These are phyloP conservation scores for Cryptosporidium viatorum DNA, from an alignment of 169 alveolate genomes.

Conservation along the genomic window DNA sequence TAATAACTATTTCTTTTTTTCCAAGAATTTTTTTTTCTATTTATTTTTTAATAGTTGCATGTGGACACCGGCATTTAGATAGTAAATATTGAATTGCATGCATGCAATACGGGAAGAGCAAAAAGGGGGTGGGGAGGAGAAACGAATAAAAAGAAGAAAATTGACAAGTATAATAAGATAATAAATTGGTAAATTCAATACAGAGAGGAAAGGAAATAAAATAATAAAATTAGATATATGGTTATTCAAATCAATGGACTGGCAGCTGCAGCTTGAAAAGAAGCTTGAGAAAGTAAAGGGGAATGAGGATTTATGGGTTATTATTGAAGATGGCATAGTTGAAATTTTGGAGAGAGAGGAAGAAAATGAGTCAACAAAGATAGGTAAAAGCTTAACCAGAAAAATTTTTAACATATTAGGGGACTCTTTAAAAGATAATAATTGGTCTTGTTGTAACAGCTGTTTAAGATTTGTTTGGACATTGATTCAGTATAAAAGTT, in stretches of 20 bases:
- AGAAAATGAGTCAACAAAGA: neutral
- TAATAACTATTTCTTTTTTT: no score
- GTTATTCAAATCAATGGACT: slow-evolving; percentile 32
- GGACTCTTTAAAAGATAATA: slow-evolving; percentile 14
- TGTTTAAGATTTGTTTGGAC: slow-evolving; percentile 73
- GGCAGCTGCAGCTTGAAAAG: slow-evolving; percentile 66
- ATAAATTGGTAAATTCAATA: neutral
- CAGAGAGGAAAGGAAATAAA: neutral
- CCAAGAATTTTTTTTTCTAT: no score
- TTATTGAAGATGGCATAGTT: slow-evolving; percentile 55
- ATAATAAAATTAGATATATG: slow-evolving; percentile 4
- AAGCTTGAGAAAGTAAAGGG: slow-evolving; percentile 35
- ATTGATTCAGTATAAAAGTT: slow-evolving; percentile 36
- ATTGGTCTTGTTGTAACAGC: slow-evolving; percentile 72
- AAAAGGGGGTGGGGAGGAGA: neutral
- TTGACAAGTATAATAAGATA: neutral
- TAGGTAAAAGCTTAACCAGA: neutral
- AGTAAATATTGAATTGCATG: slow-evolving; percentile 27
- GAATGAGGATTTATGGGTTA: slow-evolving; percentile 34
- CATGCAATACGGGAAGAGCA: neutral
- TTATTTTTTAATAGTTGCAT: neutral
- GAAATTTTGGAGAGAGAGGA: slow-evolving; percentile 21
- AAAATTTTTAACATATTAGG: slow-evolving; percentile 34
- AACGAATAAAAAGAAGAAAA: neutral
- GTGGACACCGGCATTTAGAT: neutral